Base-by-base conservation (phyloP, 768 basidiomycete species). In the Mycena crocata region DNA sequence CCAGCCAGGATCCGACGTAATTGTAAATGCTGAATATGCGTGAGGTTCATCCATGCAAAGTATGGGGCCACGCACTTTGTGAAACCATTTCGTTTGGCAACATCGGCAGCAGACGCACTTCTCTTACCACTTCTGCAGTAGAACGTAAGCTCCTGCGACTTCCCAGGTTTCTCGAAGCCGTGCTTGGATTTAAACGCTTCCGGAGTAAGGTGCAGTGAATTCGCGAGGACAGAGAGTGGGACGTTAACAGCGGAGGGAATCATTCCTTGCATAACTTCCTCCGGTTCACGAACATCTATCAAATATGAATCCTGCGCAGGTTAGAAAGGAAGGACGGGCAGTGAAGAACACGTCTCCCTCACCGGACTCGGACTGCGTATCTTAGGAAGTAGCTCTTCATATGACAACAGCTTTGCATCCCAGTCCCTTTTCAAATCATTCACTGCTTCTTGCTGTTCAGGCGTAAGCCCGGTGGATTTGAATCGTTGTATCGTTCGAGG, bases 181-280 rank as follows among this genome's bases (percentile, higher is more conserved):
- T 89, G 86, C 66, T 85, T 87, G 37, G 83, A 80, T 54, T 82
- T 81, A 80, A 95, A 95, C 17, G 80, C 82, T 21, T 81, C 81
- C n/a, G 82, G 74, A 19, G 75, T 74, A 40, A 93, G 76, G 69
- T 88, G 83, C 30, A 98, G 77, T 19, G 93, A 87, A 40, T 84
- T 86, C 34, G 87, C 82, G 42, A 98, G 85, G n/a, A 85, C 85
- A 9, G 92, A 91, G 40, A 98, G 86, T 6, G 96, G 96, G 23
- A 98, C 78, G 77, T 95, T 94, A 73, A 98, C 94, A 21, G 95
- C 87, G 26, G 94, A 95, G 8, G 96, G 96, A 68, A 98, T 97
- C 76, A 92, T 91, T 15, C 96, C 96, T 75, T 95, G 93, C 17
- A 92, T 86, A 46, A 95, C 93, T 76, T 98, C 96, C 69, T 94